Evolutionary conservation across 108 stramenopile genomes (phyloP), one percentile per base, ranked within the genome.

Genomic region (Pinguiococcus pyrenoidosus): DNA sequence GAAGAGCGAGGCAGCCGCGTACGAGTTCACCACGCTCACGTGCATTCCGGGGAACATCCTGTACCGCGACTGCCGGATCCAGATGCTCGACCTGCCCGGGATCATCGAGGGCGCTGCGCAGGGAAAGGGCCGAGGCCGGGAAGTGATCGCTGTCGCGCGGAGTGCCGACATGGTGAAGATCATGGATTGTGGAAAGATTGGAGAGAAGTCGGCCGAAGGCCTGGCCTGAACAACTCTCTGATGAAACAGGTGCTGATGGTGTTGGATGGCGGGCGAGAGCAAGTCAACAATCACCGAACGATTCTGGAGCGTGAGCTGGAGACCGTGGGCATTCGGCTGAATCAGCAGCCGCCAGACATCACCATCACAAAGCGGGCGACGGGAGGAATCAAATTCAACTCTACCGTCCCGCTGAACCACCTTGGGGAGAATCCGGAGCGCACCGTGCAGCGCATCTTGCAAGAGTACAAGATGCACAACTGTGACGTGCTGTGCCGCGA

Each of bases 51-150:
- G 93, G 5, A 92, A 43, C 42, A 24, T 43, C 0, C 21, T 43
- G 7, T 43, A 43, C 42, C 21, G 24, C 42, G 42, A 24, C 6
- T 18, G 17, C 42, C 84, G 81, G 54, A 83, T 96, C 12, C 97
- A 99, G 70, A 84, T 99, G 23, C 70, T 99, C 37, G 97, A 99
- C 74, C 64, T 99, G 30, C 97, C 97, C 6, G 96, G 96, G 46
- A 99, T 99, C 61, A 99, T 99, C 59, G 97, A 99, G 56, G 97
- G 97, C 22, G 97, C 97, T 3, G 92, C 97, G 0, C 82, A 88
- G 56, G 97, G 97, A 2, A 89, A 85, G 34, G 97, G 97, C 5
- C 73, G 97, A 21, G 97, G 97, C 27, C 69, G 81, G 20, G 90
- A 99, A 71, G 97, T 99, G 8, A 96, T 99, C 54, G 94, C 97